Base-by-base conservation (phyloP, 2,329 filamentous ascomycete species). In the Paracamarosporium sp. region DNA sequence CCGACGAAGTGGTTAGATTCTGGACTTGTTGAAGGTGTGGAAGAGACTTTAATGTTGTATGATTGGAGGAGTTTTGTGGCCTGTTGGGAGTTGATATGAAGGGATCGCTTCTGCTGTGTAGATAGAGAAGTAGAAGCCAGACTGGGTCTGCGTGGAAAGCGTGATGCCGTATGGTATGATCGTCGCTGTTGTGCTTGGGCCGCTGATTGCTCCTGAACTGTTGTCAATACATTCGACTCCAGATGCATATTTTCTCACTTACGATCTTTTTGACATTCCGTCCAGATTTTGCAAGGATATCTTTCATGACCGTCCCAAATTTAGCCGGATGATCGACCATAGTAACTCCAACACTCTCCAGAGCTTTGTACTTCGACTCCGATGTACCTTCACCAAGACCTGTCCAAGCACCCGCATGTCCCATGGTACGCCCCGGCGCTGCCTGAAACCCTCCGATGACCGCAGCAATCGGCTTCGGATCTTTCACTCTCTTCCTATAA, bases 291-390 rank as follows among this genome's bases (percentile, higher is more conserved):
- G 73, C 76, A 4, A 93, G 77, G 13, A 90, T 78, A 3, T 78
- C 77, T 72, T 87, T 90, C 81, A 93, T 86, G 0, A 86, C 85
- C 20, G 83, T 61, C 9, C 91, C 91, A 60, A 94, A 90, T 60
- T 90, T 88, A 47, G 90, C 88, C 0, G 91, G 91, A 68, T 93
- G 90, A 58, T 90, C 86, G 3, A 93, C 87, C 75, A 93, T 86
- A 0, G 84, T 85, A 0, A 85, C 89, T 2, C 90, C 90, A 12
- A 84, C 90, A 54, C 83, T 79, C 70, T 87, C 79, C n/a, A 94
- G 80, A 1, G 86, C 84, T 40, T 82, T 82, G 58, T 89, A 86
- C 75, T 94, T 94, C n/a, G 83, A 81, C 36, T 81, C 77, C 0
- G 88, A 85, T 58, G 82, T 82, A 3, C 87, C 84, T 70, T 93